Evolutionary conservation across 2,329 filamentous ascomycete species (phyloP), one percentile per base, ranked within the genome.

Genomic region (Talaromyces sp.): DNA sequence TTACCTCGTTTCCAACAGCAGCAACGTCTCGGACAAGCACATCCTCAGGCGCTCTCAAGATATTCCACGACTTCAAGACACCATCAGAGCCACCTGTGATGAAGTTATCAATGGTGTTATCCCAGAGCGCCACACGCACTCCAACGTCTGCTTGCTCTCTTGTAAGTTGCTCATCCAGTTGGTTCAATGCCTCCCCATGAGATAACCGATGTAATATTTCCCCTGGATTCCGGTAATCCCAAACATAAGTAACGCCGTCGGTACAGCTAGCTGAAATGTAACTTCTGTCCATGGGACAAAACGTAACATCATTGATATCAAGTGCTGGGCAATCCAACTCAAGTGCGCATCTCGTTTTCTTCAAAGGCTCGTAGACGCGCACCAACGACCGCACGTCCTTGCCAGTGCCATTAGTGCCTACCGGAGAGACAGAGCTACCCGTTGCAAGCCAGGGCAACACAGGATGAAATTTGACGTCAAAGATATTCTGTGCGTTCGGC

Each of bases 71-170:
- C 61, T 85, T 86, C 43, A 88, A 72, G 0, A 82, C 72, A 3
- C 85, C 85, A 67, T 88, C 85, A 4, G 84, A 86, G 6, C 81
- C 82, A 17, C 84, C 85, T 26, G 81, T 85, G 68, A 83, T 86
- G 9, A 87, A 75, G 1, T 82, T 75, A 7, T 78, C 77, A 19
- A 78, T 73, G 5, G 76, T 78, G 3, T 79, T 70, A 7, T 81
- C 83, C 85, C 85, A 88, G 0, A 83, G 75, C 2, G 84, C 76
- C 62, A 85, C 80, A 19, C 81, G 79, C 0, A 87, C 79, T 0
- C 85, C 85, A 7, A 83, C 82, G 63, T 87, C 85, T 5, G 76
- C 75, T 17, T 78, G 64, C 63, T 86, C 85, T 21, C 77, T 76
- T 17, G 69, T 63, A 32, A 71, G 58, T 8, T 65, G 65, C 26